These are phyloP conservation scores for Diaporthe citriasiana DNA, from an alignment of 2,329 filamentous ascomycete species.

Conservation along the genomic window DNA sequence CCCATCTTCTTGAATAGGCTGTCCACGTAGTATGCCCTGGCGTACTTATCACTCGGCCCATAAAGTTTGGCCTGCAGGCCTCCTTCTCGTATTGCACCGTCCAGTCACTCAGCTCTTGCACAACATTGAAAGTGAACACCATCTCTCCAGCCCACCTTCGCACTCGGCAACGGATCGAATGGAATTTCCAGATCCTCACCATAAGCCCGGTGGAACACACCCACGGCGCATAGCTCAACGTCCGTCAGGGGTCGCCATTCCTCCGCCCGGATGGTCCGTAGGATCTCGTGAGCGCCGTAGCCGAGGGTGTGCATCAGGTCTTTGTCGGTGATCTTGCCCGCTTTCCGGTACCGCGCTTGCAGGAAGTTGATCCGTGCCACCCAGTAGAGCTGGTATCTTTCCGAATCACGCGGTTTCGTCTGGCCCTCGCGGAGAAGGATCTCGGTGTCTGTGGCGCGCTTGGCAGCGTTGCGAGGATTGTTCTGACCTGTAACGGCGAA, in stretches of 20 bases:
- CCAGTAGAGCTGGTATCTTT: not conserved
- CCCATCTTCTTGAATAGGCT: not conserved
- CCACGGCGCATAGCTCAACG: conserved; percentile 3
- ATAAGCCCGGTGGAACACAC: not conserved
- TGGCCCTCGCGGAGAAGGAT: conserved; percentile 8
- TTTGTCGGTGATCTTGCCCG: not conserved
- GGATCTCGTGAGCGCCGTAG: not conserved
- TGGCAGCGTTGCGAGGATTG: not conserved
- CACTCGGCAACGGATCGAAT: not conserved
- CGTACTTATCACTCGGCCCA: not conserved
- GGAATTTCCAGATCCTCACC: conserved; percentile 14
- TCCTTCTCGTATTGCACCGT: conserved; percentile 6
- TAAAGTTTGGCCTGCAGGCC: not conserved
- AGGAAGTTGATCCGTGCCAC: conserved; percentile 6
- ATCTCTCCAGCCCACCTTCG: not conserved
- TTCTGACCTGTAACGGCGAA: conserved; percentile 12
- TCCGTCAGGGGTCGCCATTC: not conserved
- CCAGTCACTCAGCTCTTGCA: conserved; percentile 15
- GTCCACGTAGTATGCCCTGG: conserved; percentile 2
- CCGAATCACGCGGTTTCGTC: not conserved
- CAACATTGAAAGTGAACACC: conserved; percentile 8
- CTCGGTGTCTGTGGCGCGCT: conserved; percentile 6
- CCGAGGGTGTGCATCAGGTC: conserved; percentile 9
- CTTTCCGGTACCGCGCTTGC: not conserved
- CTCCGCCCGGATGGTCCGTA: not conserved